These are phyloP conservation scores for Lentinula raphanica DNA, from an alignment of 768 basidiomycete species.

Conservation along the genomic window DNA sequence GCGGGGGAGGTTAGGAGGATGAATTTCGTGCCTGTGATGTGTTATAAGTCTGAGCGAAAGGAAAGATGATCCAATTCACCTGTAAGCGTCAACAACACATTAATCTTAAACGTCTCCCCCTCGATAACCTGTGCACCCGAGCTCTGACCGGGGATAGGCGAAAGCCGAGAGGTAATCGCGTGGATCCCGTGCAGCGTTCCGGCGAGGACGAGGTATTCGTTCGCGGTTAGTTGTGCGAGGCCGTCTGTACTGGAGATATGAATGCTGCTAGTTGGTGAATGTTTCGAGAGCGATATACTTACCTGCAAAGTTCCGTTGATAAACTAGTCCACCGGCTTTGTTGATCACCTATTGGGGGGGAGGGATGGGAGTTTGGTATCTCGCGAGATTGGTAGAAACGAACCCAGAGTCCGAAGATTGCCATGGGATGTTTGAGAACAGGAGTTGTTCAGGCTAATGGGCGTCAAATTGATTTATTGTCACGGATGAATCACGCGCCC, in stretches of 20 bases:
- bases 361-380: not conserved
- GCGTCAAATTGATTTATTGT: not conserved
- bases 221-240: conserved; percentile 84
- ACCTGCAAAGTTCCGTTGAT: conserved; percentile 91
- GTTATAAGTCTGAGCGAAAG: not conserved
- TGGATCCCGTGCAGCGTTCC: conserved; percentile 97
- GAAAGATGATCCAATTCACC: conserved; percentile 42
- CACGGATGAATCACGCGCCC: not conserved
- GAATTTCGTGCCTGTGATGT: conserved; percentile 80
- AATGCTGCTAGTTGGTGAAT: too few relatives aligned
- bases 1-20: conserved; percentile 82
- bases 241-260: conserved; percentile 59
- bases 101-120: conserved; percentile 92
- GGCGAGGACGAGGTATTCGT: conserved; percentile 92
- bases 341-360: conserved; percentile 75
- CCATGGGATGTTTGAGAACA: conserved; percentile 45
- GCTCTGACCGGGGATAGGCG: conserved; percentile 65
- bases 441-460: too few relatives aligned
- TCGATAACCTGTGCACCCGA: conserved; percentile 95
- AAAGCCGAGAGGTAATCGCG: conserved; percentile 92
- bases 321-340: conserved; percentile 96
- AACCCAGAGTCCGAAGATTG: conserved; percentile 81
- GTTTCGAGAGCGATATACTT: too few relatives aligned
- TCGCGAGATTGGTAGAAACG: not conserved
- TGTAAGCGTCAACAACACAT: conserved; percentile 82